phyloP scores from a whole-genome alignment of 192 early-diverging fungal genomes.

The Ambispora gerdemannii region DNA sequence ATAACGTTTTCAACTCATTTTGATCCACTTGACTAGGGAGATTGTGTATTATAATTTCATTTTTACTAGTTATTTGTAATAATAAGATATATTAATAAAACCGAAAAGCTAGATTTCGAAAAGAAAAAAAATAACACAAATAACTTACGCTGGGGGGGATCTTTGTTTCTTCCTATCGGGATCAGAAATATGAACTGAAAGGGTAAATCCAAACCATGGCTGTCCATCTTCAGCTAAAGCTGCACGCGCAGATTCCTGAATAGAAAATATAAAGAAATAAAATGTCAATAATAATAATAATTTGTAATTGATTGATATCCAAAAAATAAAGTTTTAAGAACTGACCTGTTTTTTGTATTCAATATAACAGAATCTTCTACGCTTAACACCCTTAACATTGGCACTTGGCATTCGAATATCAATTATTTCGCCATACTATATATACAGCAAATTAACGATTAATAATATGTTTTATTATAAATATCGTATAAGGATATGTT shows the following conservation, averaged over 20 bases:
- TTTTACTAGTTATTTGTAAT: neutral
- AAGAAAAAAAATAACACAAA: neutral
- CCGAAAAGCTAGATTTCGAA: no score
- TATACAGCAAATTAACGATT: neutral
- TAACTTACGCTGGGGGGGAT: neutral
- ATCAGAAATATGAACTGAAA: neutral
- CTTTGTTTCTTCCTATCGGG: neutral
- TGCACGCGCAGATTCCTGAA: neutral
- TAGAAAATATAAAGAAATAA: no score
- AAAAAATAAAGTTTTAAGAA: neutral
- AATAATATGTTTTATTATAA: no score
- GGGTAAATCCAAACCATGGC: neutral
- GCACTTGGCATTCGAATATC: neutral
- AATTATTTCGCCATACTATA: neutral
- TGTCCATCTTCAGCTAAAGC: neutral
- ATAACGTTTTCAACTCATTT: neutral
- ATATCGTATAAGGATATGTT: no score
- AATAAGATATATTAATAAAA: neutral
- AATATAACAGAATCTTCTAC: slow-evolving; percentile 9
- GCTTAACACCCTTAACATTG: neutral
- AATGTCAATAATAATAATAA: neutral
- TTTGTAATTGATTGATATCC: neutral
- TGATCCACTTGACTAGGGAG: neutral
- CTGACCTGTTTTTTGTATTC: slow-evolving; percentile 1
- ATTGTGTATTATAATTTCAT: slow-evolving; percentile 7